Conservation (phyloP, 192 early-diverging fungal genomes). For the Phlyctochytrium arcticum region DNA sequence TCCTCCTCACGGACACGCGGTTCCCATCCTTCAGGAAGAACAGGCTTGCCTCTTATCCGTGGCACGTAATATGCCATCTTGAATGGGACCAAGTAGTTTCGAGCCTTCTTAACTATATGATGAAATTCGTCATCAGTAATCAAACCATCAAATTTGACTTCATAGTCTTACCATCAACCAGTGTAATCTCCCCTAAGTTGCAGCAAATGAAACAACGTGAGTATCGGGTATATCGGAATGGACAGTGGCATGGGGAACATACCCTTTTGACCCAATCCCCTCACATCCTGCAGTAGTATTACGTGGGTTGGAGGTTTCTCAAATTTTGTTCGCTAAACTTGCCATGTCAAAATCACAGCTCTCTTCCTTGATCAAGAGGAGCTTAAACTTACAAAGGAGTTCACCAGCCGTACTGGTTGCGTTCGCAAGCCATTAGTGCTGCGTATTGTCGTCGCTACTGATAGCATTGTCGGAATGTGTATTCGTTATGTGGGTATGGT, state of each 20-base stretch:
- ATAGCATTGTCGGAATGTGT: too few species aligned
- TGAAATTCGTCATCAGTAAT: conserved; percentile 3
- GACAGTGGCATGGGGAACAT: conserved; percentile 1
- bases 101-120: too few species aligned
- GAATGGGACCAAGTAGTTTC: conserved; percentile 35
- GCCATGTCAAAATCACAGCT: too few species aligned
- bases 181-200: conserved; percentile 27
- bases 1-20: conserved; percentile 20
- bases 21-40: conserved; percentile 37
- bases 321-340: conserved; percentile 28
- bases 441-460: too few species aligned
- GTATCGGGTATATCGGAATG: too few species aligned
- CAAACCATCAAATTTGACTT: not conserved
- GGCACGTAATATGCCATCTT: conserved; percentile 36
- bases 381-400: too few species aligned
- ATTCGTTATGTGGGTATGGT: too few species aligned
- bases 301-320: conserved; percentile 34
- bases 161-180: conserved; percentile 17
- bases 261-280: conserved; percentile 54
- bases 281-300: conserved; percentile 30
- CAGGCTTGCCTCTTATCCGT: conserved; percentile 26
- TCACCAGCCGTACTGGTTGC: too few species aligned
- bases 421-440: too few species aligned
- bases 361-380: too few species aligned
- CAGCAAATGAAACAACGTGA: too few species aligned